Base-by-base conservation (phyloP, 139 green algal species). In the Chlamydomonas sphaeroides region DNA sequence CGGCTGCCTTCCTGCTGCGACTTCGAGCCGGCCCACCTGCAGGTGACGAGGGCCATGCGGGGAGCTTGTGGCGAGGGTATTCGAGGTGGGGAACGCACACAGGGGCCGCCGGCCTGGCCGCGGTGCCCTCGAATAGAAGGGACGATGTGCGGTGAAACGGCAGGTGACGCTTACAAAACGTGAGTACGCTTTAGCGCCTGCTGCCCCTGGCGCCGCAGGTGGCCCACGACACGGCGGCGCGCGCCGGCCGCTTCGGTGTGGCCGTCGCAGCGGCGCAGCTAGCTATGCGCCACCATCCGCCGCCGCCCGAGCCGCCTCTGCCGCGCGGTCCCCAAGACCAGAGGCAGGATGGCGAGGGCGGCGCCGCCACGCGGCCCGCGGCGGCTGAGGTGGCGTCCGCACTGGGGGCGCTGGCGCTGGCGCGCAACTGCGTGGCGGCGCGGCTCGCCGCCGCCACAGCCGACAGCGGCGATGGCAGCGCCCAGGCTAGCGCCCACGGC, bases 1-100 rank as follows among this genome's bases (percentile, higher is more conserved):
- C n/a, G 62, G 61, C 45, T 82, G 33, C 75, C 32, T 11, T 1
- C 25, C 17, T 82, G 75, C 75, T 72, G 75, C 75, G 75, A 82
- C 63, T 82, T 82, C 33, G 75, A 82, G 41, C 5, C 32, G 5
- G 21, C 39, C 7, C 63, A 73, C 35, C 45, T 82, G 42, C 49
- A 21, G 62, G 75, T 82, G 25, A 28, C 28, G 8, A 30, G n/a
- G n/a, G n/a, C n/a, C n/a, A n/a, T n/a, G n/a, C n/a, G n/a, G n/a
- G n/a, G n/a, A n/a, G n/a, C n/a, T n/a, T n/a, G n/a, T n/a, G n/a
- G n/a, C n/a, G n/a, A n/a, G n/a, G n/a, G n/a, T n/a, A n/a, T n/a
- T n/a, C n/a, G n/a, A n/a, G n/a, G n/a, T n/a, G n/a, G n/a, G n/a
- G n/a, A n/a, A n/a, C n/a, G n/a, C n/a, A n/a, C n/a, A n/a, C n/a